Base-by-base conservation (phyloP, 31 red algal species). In the Odonthalia washingtoniensis region DNA sequence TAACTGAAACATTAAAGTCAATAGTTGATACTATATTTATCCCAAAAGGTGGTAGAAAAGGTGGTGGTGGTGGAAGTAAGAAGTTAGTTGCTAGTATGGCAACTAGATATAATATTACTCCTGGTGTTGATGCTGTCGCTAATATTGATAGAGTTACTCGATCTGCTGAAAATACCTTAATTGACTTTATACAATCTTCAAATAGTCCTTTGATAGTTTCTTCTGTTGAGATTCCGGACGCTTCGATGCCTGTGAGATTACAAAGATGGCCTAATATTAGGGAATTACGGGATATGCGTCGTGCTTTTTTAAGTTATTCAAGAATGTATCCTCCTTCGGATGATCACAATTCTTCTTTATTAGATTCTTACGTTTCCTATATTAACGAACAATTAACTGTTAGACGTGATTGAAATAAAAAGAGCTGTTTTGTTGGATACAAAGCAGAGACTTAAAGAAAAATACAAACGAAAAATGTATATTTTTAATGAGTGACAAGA, bases 241-340 rank as follows among this genome's bases (percentile, higher is more conserved):
- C 70, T 46, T 72, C 63, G 40, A 83, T 63, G 38, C 46, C 61
- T 27, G 52, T 90, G 35, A 45, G 78, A n/a, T 46, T 90, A 39
- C 45, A 77, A 44, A 46, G 87, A n/a, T 82, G 83, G 52, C 78
- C 79, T 27, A 75, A 68, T 41, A 67, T 90, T 30, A 6, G 77
- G 1, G 77, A 90, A 28, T 68, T 90, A 65, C 65, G 87, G 39
- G 57, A 68, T 17, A 83, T 90, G 37, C 35, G 87, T 24, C 77
- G 87, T 26, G 52, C 87, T 24, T 83, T 82, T 75, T 46, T 90
- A 12, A 90, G 83, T 60, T 70, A 82, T 4, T 77, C 87, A 83
- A 72, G 79, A 67, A 90, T 90, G 78, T 78, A 90, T 68, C 87
- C 87, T 5, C 78, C 79, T 3, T 49, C 72, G 35, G 65, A 45